These are phyloP conservation scores for Parastagonospora nodorum DNA, from an alignment of 2,329 filamentous ascomycete genomes.

Conservation along the genomic window DNA sequence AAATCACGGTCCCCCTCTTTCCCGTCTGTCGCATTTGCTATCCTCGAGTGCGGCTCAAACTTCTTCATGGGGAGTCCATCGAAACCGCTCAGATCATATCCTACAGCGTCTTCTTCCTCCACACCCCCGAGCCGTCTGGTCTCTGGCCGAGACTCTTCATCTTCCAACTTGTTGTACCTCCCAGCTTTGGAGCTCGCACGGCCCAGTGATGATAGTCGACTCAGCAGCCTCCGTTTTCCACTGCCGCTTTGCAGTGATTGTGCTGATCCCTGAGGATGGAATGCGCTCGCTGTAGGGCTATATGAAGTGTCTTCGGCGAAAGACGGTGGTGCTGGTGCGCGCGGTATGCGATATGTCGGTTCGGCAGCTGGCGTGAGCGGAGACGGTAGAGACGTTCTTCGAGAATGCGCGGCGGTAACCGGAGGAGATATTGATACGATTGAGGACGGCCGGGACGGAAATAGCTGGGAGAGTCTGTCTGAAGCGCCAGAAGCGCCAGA, in stretches of 20 bases:
- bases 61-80: conserved; percentile 36
- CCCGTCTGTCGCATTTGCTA: conserved; percentile 14
- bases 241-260: conserved; percentile 21
- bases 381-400: conserved; percentile 37
- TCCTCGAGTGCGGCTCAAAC: conserved; percentile 20
- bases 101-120: conserved; percentile 38
- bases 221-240: conserved; percentile 38
- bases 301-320: conserved; percentile 41
- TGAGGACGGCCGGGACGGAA: conserved; percentile 40
- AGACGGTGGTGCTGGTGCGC: conserved; percentile 37
- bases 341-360: conserved; percentile 34
- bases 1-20: conserved; percentile 26
- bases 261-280: conserved; percentile 21
- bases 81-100: conserved; percentile 35
- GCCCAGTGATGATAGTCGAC: conserved; percentile 36
- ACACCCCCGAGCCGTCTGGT: conserved; percentile 24
- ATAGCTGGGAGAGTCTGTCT: conserved; percentile 44
- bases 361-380: conserved; percentile 34
- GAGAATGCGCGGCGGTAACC: conserved; percentile 19
- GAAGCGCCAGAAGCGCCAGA: conserved; percentile 38
- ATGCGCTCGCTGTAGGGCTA: conserved; percentile 24
- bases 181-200: conserved; percentile 19
- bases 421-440: conserved; percentile 29
- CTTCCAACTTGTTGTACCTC: conserved; percentile 38
- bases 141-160: conserved; percentile 31